These are phyloP conservation scores for Fusarium citri DNA, from an alignment of 2,329 filamentous ascomycete genomes.

Conservation along the genomic window DNA sequence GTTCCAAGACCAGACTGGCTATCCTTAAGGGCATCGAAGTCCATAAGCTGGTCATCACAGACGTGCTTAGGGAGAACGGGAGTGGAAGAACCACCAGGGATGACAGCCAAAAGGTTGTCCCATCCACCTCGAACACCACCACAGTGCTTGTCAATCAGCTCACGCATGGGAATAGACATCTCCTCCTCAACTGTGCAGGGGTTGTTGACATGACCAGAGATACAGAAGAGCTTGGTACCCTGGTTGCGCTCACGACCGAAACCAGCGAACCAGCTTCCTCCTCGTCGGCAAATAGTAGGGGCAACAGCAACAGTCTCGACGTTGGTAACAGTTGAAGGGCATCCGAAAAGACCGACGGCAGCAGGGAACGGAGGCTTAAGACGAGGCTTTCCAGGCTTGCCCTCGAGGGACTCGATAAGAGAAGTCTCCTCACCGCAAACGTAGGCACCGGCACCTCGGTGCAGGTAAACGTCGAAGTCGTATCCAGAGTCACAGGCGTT, in stretches of 20 bases:
- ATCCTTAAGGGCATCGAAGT: constrained; percentile 98
- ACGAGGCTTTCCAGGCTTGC: constrained; percentile 97
- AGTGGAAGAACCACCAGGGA: constrained; percentile 96
- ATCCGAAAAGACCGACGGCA: constrained; percentile 96
- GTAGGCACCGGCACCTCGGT: constrained; percentile 97
- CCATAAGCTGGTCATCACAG: constrained; percentile 97
- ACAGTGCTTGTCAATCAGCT: constrained; percentile 98
- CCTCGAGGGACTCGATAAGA: constrained; percentile 96
- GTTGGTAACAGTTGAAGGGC: constrained; percentile 97
- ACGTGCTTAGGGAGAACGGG: constrained; percentile 90
- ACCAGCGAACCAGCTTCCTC: constrained; percentile 89
- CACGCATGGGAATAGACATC: constrained; percentile 96
- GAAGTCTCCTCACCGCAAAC: constrained; percentile 99
- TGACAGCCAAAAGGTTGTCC: constrained; percentile 96
- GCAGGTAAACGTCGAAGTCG: constrained; percentile 96
- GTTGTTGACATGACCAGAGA: constrained; percentile 99
- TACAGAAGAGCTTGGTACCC: constrained; percentile 98
- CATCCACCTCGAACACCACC: constrained; percentile 96
- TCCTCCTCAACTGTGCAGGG: constrained; percentile 98
- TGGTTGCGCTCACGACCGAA: constrained; percentile 97
- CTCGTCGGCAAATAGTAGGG: constrained; percentile 94
- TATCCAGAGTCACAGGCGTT: constrained; percentile 97
- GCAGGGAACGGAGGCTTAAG: constrained; percentile 99
- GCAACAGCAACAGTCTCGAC: constrained; percentile 97
- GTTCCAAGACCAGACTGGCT: constrained; percentile 97